Conservation (phyloP, 2,329 filamentous ascomycete genomes). For the Tolypocladium ovalisporum region DNA sequence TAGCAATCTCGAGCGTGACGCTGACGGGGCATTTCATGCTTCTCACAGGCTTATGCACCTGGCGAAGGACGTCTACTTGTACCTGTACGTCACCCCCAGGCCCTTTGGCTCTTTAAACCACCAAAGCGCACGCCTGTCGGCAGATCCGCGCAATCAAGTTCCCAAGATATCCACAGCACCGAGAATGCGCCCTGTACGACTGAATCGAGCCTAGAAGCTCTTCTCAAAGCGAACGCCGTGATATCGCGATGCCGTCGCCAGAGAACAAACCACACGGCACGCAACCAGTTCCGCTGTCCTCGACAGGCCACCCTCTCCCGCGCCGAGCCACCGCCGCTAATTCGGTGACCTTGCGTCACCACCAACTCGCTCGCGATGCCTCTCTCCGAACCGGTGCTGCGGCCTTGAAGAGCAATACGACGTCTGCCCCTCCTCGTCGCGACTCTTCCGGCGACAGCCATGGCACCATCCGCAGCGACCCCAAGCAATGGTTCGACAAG, state of each 20-base stretch:
- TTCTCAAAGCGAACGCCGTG: conserved; percentile 6
- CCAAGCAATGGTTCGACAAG: conserved; percentile 42
- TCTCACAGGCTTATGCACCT: background rate
- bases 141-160: background rate
- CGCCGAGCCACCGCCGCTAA: conserved; percentile 32
- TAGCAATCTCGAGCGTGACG: background rate
- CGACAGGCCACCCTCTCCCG: conserved; percentile 29
- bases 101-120: background rate
- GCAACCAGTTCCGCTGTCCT: conserved; percentile 13
- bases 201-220: background rate
- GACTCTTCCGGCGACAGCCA: conserved; percentile 40
- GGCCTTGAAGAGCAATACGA: conserved; percentile 6
- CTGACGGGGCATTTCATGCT: background rate
- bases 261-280: conserved; percentile 11
- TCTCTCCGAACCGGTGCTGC: conserved; percentile 16
- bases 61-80: background rate
- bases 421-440: conserved; percentile 14
- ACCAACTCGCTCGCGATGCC: conserved; percentile 33
- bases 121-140: background rate
- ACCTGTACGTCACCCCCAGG: background rate
- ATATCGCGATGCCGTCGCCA: conserved; percentile 18
- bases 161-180: background rate
- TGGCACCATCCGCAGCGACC: conserved; percentile 36
- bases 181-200: background rate
- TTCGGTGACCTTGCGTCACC: conserved; percentile 36